Base-by-base conservation (phyloP, 2,329 filamentous ascomycete genomes). In the Xylariaceae sp. region DNA sequence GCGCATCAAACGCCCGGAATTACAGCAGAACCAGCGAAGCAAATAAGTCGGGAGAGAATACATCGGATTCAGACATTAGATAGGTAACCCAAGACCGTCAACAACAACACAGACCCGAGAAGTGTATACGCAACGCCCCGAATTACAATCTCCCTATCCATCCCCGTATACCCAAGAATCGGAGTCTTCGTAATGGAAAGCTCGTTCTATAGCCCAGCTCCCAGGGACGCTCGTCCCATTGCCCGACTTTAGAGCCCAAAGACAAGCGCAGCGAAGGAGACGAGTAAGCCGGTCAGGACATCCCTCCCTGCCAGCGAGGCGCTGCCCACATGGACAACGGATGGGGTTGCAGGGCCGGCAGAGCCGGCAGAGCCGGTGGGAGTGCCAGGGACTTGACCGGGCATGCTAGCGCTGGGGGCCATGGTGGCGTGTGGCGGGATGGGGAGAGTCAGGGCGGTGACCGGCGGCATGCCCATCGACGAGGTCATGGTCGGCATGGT, bases 401-500 rank as follows among this genome's bases (percentile, higher is more conserved):
- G 18, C 15, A 29, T 30, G 21, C 8, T 13, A 3, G n/a, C 18
- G 39, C 42, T 49, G 36, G 55, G 22, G 18, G 53, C 47, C 42
- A 18, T 39, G 0, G 29, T 44, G 40, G 21, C 21, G 7, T 43
- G 41, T 7, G 49, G 60, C 32, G 55, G 58, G n/a, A 54, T 50
- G 10, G 57, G 55, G n/a, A 58, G 53, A 46, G 57, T 53, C 2
- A 59, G 55, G 0, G 16, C 19, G 5, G 53, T 51, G 39, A n/a
- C 42, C 37, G 42, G 45, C 6, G 61, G 56, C 2, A 59, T 49
- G 51, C 58, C 62, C 36, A 62, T 49, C 4, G 63, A 61, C 5
- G 63, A 65, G 18, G 59, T 63, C 4, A 63, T 39, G 9, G 55
- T 59, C n/a, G 56, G 52, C 22, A 62, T 5, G 40, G 53, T 30